Evolutionary conservation across 108 stramenopile genomes (phyloP).

Genomic region (Bacterosira constricta): DNA sequence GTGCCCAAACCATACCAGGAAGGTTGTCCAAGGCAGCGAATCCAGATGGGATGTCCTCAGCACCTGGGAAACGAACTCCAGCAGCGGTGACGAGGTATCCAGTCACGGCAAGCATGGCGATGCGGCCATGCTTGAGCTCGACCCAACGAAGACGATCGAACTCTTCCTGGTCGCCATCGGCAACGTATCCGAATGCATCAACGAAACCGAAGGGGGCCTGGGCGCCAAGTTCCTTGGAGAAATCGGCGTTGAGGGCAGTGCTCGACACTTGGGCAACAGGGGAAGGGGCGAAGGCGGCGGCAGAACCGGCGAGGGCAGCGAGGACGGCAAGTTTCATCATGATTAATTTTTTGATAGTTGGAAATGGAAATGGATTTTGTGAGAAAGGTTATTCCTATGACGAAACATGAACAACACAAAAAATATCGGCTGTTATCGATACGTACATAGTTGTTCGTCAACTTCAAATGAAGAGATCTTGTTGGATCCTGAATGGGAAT

Average conservation of each 20-base stretch:
- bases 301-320: conserved; percentile 61
- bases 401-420: too few relatives aligned
- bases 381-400: too few relatives aligned
- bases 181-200: conserved; percentile 65
- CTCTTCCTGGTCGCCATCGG: conserved; percentile 61
- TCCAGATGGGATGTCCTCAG: conserved; percentile 72
- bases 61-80: conserved; percentile 79
- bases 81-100: conserved; percentile 79
- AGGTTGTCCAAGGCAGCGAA: conserved; percentile 62
- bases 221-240: conserved; percentile 87
- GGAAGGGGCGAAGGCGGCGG: conserved; percentile 27
- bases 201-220: conserved; percentile 64
- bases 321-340: conserved; percentile 57
- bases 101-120: conserved; percentile 63
- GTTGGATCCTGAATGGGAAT: too few relatives aligned
- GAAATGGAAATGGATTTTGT: too few relatives aligned
- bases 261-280: conserved; percentile 8
- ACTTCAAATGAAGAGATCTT: too few relatives aligned
- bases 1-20: conserved; percentile 59
- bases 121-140: conserved; percentile 64
- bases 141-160: conserved; percentile 68
- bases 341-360: too few relatives aligned
- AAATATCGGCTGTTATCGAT: too few relatives aligned
- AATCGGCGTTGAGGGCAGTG: conserved; percentile 44
- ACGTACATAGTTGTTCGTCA: too few relatives aligned